These are phyloP conservation scores for Fomitopsis schrenkii DNA, from an alignment of 1,284 basidiomycete species.

Conservation along the genomic window DNA sequence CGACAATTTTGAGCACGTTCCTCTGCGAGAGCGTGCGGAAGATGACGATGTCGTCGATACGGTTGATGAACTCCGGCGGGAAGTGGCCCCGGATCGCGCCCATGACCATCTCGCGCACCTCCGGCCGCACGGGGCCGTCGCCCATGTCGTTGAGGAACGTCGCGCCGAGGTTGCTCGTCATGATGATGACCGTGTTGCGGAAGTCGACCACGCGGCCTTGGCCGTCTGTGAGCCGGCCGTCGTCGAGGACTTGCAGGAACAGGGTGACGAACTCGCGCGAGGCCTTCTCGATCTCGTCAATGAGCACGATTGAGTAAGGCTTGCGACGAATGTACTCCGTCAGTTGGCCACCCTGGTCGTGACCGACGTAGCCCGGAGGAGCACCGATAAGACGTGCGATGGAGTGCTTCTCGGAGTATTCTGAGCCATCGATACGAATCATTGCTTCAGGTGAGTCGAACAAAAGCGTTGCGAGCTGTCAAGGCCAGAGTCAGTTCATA, in stretches of 20 bases:
- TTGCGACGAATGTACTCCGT: slow-evolving; percentile 90
- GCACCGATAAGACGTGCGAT: slow-evolving; percentile 89
- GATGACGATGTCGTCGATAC: slow-evolving; percentile 86
- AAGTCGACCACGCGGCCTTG: slow-evolving; percentile 79
- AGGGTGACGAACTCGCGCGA: slow-evolving; percentile 88
- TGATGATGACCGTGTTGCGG: slow-evolving; percentile 88
- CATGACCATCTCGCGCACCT: slow-evolving; percentile 71
- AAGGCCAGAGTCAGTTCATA: slow-evolving; percentile 14
- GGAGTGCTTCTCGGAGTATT: slow-evolving; percentile 93
- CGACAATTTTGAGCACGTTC: slow-evolving; percentile 81
- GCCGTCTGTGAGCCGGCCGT: slow-evolving; percentile 90
- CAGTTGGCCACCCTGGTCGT: slow-evolving; percentile 87
- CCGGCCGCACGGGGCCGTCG: slow-evolving; percentile 64
- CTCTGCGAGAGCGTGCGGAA: slow-evolving; percentile 80
- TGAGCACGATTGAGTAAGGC: slow-evolving; percentile 78
- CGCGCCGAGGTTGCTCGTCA: slow-evolving; percentile 91
- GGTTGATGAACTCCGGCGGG: slow-evolving; percentile 92
- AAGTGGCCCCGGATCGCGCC: slow-evolving; percentile 79
- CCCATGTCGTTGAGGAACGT: slow-evolving; percentile 75
- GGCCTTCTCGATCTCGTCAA: slow-evolving; percentile 91
- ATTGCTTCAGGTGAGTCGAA: slow-evolving; percentile 90
- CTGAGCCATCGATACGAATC: slow-evolving; percentile 89
- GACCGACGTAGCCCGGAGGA: slow-evolving; percentile 89
- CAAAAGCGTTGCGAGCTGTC: slow-evolving; percentile 76
- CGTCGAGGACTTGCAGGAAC: slow-evolving; percentile 93